A percentile compares a stretch with the other conserved stretches of the same genome.
Evolutionary conservation across 1,284 basidiomycete genomes (phyloP).

Genomic region (Sanguinoderma infundibulare): DNA sequence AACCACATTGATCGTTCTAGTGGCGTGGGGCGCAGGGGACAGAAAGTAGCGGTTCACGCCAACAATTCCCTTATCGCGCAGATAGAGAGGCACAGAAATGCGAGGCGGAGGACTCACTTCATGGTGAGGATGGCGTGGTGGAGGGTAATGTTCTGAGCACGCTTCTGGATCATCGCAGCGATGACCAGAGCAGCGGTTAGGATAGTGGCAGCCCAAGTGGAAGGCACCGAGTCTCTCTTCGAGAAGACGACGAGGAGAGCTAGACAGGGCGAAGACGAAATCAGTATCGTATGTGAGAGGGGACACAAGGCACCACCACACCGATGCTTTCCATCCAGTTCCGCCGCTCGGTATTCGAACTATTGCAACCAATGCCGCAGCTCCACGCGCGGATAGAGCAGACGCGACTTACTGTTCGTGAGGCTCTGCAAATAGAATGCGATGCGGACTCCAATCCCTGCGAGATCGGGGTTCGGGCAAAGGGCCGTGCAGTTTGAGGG

Average conservation of each 20-base stretch:
- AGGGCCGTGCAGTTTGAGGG: slow-evolving; percentile 22
- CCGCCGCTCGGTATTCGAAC: neutral
- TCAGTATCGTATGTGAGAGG: slow-evolving; percentile 1
- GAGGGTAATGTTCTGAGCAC: slow-evolving; percentile 26
- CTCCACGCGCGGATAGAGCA: neutral
- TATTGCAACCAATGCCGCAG: no score
- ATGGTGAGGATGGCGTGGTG: slow-evolving; percentile 35
- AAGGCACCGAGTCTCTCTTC: slow-evolving; percentile 33
- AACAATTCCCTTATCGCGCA: no score
- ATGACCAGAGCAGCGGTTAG: slow-evolving; percentile 34
- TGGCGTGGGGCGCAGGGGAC: no score
- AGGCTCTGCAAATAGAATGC: slow-evolving; percentile 37
- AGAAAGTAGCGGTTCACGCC: no score
- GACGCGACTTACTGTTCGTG: slow-evolving; percentile 32
- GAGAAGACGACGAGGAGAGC: slow-evolving; percentile 35
- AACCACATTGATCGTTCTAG: no score
- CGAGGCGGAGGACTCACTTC: slow-evolving; percentile 27
- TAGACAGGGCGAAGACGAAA: slow-evolving; percentile 5
- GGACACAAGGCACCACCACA: slow-evolving; percentile 1
- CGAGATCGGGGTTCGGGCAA: slow-evolving; percentile 33
- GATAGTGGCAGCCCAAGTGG: slow-evolving; percentile 36
- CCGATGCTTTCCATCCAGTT: neutral
- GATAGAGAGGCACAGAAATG: neutral
- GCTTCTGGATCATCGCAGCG: slow-evolving; percentile 34
- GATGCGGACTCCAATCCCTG: slow-evolving; percentile 34